Conservation (phyloP, 805 yeast genomes). For the Starmerella vitae region DNA sequence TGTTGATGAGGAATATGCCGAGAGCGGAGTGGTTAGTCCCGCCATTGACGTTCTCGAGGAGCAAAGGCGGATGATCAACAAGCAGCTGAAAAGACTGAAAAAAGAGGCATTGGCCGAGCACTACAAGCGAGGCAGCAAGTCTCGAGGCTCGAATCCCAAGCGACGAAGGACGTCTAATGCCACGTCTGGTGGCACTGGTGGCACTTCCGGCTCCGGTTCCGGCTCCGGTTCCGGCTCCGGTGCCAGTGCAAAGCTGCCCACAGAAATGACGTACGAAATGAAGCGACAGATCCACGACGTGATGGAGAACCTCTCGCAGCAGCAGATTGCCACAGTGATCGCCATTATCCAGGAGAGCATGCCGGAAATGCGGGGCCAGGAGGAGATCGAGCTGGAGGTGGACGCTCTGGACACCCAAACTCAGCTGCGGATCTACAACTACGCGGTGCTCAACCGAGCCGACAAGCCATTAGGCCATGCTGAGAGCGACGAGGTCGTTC, state of each 20-base stretch:
- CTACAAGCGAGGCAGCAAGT: constrained; percentile 13
- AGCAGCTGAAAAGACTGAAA: constrained; percentile 70
- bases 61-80: constrained; percentile 73
- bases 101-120: constrained; percentile 21
- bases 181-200: constrained; percentile 1
- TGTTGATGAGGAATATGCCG: constrained; percentile 32
- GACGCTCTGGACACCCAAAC: constrained; percentile 81
- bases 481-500: background rate
- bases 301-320: constrained; percentile 58
- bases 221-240: background rate
- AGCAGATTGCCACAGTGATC: constrained; percentile 69
- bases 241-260: constrained; percentile 8
- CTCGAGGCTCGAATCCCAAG: constrained; percentile 2
- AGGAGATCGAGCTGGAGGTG: constrained; percentile 93
- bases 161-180: constrained; percentile 6
- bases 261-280: constrained; percentile 78
- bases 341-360: constrained; percentile 69
- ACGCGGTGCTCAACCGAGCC: constrained; percentile 39
- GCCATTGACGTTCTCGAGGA: constrained; percentile 81
- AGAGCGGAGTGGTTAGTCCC: constrained; percentile 61
- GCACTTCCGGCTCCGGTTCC: background rate
- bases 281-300: constrained; percentile 83
- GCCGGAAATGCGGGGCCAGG: constrained; percentile 55
- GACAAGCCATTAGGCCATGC: constrained; percentile 18
- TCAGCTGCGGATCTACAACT: constrained; percentile 67